These are phyloP conservation scores for Fallopia convolvulus DNA, from an alignment of 148 eudicot genomes.

Conservation along the genomic window DNA sequence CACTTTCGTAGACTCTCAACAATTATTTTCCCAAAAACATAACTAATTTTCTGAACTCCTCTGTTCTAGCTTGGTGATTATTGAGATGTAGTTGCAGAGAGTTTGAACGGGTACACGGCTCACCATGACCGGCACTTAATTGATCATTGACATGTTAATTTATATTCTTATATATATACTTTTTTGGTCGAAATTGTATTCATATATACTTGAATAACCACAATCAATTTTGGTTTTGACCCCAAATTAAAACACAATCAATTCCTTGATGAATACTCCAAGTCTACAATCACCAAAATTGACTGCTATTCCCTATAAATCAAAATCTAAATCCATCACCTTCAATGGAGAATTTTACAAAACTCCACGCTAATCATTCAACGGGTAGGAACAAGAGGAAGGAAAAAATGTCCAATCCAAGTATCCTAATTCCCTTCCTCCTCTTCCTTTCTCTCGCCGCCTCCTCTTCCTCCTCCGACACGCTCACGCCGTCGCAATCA, in stretches of 20 bases:
- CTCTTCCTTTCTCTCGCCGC: neutral
- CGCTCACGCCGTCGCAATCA: neutral
- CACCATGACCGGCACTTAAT: neutral
- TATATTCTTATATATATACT: too few relatives aligned
- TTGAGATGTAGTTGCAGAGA: too few relatives aligned
- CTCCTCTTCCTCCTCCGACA: neutral
- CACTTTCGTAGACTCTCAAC: too few relatives aligned
- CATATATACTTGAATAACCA: neutral
- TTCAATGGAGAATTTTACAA: neutral
- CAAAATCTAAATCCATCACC: neutral
- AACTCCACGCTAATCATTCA: neutral
- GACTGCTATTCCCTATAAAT: neutral
- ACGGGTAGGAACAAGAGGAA: neutral
- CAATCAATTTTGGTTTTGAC: neutral
- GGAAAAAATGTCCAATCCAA: neutral
- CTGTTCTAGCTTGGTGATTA: too few relatives aligned
- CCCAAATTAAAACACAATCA: neutral
- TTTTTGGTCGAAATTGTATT: too few relatives aligned
- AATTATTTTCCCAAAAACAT: too few relatives aligned
- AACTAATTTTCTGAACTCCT: too few relatives aligned
- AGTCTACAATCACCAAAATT: too few relatives aligned
- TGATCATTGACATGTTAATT: neutral
- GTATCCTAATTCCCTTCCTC: neutral
- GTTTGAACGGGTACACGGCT: too few relatives aligned
- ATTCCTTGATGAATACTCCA: too few relatives aligned